Percentiles rank a stretch among this genome's conserved stretches.
Conservation (phyloP, 495 filamentous ascomycete species). For the Cercophora scortea region DNA sequence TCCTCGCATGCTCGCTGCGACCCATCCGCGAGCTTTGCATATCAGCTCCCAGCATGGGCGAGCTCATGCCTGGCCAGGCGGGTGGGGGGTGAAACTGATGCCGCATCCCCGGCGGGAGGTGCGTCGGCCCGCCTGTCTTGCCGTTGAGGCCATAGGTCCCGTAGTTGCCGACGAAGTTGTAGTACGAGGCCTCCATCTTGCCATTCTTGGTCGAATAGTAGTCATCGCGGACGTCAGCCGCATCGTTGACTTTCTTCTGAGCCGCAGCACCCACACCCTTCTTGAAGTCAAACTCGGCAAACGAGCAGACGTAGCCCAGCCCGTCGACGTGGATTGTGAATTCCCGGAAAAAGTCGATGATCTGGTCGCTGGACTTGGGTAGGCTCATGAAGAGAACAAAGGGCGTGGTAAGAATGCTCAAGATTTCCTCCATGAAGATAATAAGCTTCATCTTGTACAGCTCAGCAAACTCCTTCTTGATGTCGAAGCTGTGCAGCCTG, state of each 20-base stretch:
- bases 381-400: slow-evolving; percentile 83
- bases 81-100: slow-evolving; percentile 75
- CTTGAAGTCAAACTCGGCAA: slow-evolving; percentile 97
- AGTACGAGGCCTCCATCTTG: slow-evolving; percentile 94
- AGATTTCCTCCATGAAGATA: slow-evolving; percentile 85
- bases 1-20: slow-evolving; percentile 32
- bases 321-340: slow-evolving; percentile 97
- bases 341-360: slow-evolving; percentile 96
- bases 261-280: slow-evolving; percentile 56
- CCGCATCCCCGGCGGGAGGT: slow-evolving; percentile 38
- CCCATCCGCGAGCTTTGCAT: slow-evolving; percentile 43
- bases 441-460: slow-evolving; percentile 84
- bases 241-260: slow-evolving; percentile 21
- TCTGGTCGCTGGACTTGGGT: slow-evolving; percentile 81
- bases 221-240: slow-evolving; percentile 66
- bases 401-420: slow-evolving; percentile 87
- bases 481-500: slow-evolving; percentile 79
- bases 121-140: slow-evolving; percentile 41
- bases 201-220: slow-evolving; percentile 93
- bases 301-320: slow-evolving; percentile 89
- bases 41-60: slow-evolving; percentile 50
- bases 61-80: slow-evolving; percentile 61
- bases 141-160: slow-evolving; percentile 67
- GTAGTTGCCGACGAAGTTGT: slow-evolving; percentile 90
- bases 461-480: slow-evolving; percentile 72